These are phyloP conservation scores for Aristolochia fimbriata DNA, from an alignment of 164 flowering plant genomes.

Conservation along the genomic window DNA sequence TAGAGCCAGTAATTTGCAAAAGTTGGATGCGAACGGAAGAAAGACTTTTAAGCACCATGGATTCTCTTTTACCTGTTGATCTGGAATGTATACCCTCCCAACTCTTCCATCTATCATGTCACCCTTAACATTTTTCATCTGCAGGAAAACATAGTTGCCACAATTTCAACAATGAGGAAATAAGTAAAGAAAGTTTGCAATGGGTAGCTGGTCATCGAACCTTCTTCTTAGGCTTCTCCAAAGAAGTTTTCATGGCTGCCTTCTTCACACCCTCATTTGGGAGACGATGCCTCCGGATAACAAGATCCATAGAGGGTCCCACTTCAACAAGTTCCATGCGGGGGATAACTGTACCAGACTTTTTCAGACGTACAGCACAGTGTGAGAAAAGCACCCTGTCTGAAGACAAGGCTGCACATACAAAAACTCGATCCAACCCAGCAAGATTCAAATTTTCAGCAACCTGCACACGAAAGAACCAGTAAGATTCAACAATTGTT, in stretches of 20 bases:
- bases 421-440: constrained; percentile 70
- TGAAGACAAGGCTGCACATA: constrained; percentile 70
- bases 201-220: constrained; percentile 17
- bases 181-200: background rate
- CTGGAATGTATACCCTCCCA: constrained; percentile 82
- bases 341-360: constrained; percentile 78
- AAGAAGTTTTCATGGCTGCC: constrained; percentile 65
- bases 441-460: constrained; percentile 76
- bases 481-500: background rate
- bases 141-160: constrained; percentile 14
- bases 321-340: constrained; percentile 85
- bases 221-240: constrained; percentile 68
- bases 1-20: background rate
- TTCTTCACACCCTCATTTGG: constrained; percentile 64
- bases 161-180: background rate
- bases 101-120: constrained; percentile 54
- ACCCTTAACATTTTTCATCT: constrained; percentile 71
- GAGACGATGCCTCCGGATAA: constrained; percentile 77
- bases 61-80: constrained; percentile 62
- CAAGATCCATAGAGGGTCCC: constrained; percentile 95
- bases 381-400: constrained; percentile 65
- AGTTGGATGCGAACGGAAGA: background rate
- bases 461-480: constrained; percentile 35
- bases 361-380: constrained; percentile 76
- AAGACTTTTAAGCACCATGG: background rate